Conservation (phyloP, 495 filamentous ascomycete species). For the Xylaria acuta region DNA sequence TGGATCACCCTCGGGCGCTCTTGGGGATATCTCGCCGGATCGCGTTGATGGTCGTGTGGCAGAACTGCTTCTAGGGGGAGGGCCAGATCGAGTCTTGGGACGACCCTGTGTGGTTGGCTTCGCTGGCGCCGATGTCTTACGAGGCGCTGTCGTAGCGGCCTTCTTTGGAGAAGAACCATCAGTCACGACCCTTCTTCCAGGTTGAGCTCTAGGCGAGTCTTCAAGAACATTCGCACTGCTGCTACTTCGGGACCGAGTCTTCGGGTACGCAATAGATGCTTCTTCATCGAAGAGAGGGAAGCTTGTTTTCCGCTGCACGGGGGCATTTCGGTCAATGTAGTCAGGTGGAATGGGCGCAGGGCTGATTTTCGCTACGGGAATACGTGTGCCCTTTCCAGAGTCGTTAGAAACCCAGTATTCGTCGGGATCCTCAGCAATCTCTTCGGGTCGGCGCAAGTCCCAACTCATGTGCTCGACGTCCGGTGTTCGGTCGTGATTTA, state of each 20-base stretch:
- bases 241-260: constrained; percentile 73
- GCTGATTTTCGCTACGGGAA: constrained; percentile 81
- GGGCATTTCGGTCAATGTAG: constrained; percentile 74
- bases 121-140: constrained; percentile 50
- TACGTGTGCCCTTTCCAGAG: constrained; percentile 66
- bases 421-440: constrained; percentile 71
- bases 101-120: constrained; percentile 57
- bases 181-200: constrained; percentile 49
- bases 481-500: constrained; percentile 40
- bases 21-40: constrained; percentile 55
- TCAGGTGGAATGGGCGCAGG: constrained; percentile 75
- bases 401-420: constrained; percentile 49
- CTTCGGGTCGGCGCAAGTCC: constrained; percentile 81
- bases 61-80: constrained; percentile 59
- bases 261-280: constrained; percentile 58
- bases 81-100: constrained; percentile 67
- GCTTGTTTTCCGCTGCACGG: constrained; percentile 66
- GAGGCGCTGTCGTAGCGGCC: constrained; percentile 33
- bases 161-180: constrained; percentile 57
- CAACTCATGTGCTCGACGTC: constrained; percentile 51
- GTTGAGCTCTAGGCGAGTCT: constrained; percentile 47
- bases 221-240: constrained; percentile 68
- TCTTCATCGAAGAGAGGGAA: constrained; percentile 57
- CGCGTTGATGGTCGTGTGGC: constrained; percentile 61
- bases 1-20: constrained; percentile 85